Percentiles rank a stretch among this genome's conserved stretches.
These are phyloP conservation scores for Hemerocallis citrina DNA, from an alignment of 106 monocot genomes.

Conservation along the genomic window DNA sequence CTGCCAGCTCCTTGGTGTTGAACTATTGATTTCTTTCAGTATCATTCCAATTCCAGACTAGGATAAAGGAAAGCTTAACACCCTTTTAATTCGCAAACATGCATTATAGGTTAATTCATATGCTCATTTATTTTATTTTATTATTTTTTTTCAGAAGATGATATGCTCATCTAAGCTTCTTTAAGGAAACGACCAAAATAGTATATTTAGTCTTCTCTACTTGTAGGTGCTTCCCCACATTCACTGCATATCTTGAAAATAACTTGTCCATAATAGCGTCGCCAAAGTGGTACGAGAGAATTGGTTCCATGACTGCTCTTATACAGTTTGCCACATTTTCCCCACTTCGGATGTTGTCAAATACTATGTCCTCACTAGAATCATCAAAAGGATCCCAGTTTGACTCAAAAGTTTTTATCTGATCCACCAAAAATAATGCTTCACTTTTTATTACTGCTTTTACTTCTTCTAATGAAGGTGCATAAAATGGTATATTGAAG, in stretches of 20 bases:
- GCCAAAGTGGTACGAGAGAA: constrained; percentile 29
- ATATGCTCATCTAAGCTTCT: too few species aligned
- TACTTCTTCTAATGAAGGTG: constrained; percentile 30
- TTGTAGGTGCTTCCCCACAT: constrained; percentile 9
- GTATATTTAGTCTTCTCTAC: constrained; percentile 10
- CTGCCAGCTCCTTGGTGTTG: too few species aligned
- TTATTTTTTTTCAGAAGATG: too few species aligned
- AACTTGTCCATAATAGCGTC: constrained; percentile 19
- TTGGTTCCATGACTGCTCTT: constrained; percentile 31
- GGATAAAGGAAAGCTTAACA: too few species aligned
- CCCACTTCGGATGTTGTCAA: constrained; percentile 15
- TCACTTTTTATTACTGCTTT: constrained; percentile 1
- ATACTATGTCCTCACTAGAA: not conserved
- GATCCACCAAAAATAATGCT: constrained; percentile 11
- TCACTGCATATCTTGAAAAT: constrained; percentile 16
- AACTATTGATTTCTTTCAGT: too few species aligned
- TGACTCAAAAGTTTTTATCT: not conserved
- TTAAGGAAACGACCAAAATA: constrained; percentile 11
- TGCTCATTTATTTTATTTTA: too few species aligned
- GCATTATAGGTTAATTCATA: too few species aligned
- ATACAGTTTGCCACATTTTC: constrained; percentile 19
- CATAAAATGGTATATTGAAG: constrained; percentile 34
- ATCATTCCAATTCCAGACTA: too few species aligned
- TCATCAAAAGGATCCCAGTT: constrained; percentile 37
- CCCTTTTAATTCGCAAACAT: too few species aligned